Base-by-base conservation (phyloP, 1,284 basidiomycete genomes). In the Cutaneotrichosporon sp. region DNA sequence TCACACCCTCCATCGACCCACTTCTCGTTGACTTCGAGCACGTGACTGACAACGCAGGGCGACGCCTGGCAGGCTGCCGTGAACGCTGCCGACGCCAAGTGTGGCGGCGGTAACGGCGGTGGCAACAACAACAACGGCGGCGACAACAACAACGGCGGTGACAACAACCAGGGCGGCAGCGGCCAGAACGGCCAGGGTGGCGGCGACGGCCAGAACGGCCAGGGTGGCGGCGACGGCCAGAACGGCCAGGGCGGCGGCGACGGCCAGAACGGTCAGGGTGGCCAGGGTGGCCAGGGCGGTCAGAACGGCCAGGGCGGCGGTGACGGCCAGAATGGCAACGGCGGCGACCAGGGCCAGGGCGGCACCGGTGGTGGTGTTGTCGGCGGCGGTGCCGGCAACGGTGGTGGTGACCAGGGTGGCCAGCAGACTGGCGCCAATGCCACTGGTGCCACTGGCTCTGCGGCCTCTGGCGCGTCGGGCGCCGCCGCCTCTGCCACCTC, bases 51-150 rank as follows among this genome's bases (percentile, higher is more conserved):
- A 3, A n/a, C 18, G 4, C 46, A 58, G 56, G 52, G 46, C 35
- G 18, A 13, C 14, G 33, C 49, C 21, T 58, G 51, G 50, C 42
- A 50, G 35, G 42, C n/a, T 5, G 53, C 50, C 18, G 36, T 52
- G 14, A 26, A 4, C 15, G 15, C 3, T 9, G 30, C 22, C 18
- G 45, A 37, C 17, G 15, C 14, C 9, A 23, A 30, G 15, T 54
- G 52, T 43, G 40, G 40, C n/a, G 48, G 20, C 10, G 48, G 40
- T 39, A 3, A 22, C 17, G 30, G 30, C 20, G 43, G 43, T 33
- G 10, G 34, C 33, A 34, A 33, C 38, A n/a, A 15, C 34, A 17
- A 26, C 8, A n/a, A 33, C 33, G 39, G 39, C 45, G 20, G 4
- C 38, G 36, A 37, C 45, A 46, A 46, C 45, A 38, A 38, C 34